Evolutionary conservation across 106 monocot species (phyloP), one percentile per base, ranked within the genome.

Genomic region (Platanthera zijinensis): DNA sequence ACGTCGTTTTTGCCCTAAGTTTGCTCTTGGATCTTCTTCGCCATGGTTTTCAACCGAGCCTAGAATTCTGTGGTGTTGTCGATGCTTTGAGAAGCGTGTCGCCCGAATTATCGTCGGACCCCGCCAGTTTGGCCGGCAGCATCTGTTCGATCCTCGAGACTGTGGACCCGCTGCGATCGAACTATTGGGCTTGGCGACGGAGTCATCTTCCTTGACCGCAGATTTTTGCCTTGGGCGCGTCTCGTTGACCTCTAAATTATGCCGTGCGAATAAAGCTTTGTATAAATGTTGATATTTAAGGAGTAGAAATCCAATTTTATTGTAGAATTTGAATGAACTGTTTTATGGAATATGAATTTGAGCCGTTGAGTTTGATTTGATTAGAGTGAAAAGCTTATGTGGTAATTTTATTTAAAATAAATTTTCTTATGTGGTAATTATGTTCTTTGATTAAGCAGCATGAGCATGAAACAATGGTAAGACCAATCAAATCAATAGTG

Each of bases 111-210:
- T 56, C 84, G 0, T 69, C 75, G 18, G 25, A 28, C 11, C 79
- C 75, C 76, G 46, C 77, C 45, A 72, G 82, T 77, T 74, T 89
- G 22, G 82, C 80, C 51, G 32, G 48, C 52, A 77, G 57, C 51
- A 73, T 99, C 61, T 99, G 97, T 78, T 82, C 80, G 14, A 81
- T 91, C 78, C 79, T 99, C 57, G 86, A 88, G 84, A 82, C 48
- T 7, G 46, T 84, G 9, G 94, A 99, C 74, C 86, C 88, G 7
- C 84, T 94, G 83, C 72, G 94, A 54, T 72, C 85, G 14, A 94
- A 90, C 78, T 99, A 99, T 51, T 99, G 97, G 97, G 28, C 75
- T 3, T 99, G 94, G 94, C 81, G 89, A 51, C 88, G 74, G 80
- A 82, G 53, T 47, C 87, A 66, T 70, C 82, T 94, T 76, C 57